phyloP scores from a whole-genome alignment of 306 rosid genomes.

The Vachellia pachyceras region DNA sequence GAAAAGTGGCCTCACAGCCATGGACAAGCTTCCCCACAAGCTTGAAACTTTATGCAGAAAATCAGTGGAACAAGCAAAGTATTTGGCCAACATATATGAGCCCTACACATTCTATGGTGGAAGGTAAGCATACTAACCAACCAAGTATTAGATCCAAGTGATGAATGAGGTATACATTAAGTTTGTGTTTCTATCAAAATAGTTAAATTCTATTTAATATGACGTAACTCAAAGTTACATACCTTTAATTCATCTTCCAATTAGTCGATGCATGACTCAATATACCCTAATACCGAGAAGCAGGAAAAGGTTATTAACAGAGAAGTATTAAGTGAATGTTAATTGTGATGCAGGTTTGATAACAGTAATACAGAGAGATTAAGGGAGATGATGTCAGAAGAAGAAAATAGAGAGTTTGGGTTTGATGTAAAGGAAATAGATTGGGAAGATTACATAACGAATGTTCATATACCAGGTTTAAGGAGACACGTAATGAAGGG shows the following conservation, averaged over 20 bases:
- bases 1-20: conserved; percentile 57
- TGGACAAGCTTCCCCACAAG: conserved; percentile 62
- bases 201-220: too few species aligned
- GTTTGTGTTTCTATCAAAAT: too few species aligned
- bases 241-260: too few species aligned
- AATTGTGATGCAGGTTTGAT: conserved; percentile 71
- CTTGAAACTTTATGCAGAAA: conserved; percentile 75
- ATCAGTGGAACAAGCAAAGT: conserved; percentile 88
- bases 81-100: conserved; percentile 84
- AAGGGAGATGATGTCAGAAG: conserved; percentile 80
- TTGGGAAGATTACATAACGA: conserved; percentile 84
- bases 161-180: too few species aligned
- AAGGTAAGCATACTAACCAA: too few species aligned
- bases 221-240: too few species aligned
- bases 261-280: too few species aligned
- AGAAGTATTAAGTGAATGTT: not conserved
- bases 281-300: too few species aligned
- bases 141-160: too few species aligned
- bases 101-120: conserved; percentile 95
- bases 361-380: conserved; percentile 74
- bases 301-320: too few species aligned
- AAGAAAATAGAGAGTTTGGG: conserved; percentile 78
- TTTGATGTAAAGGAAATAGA: conserved; percentile 83
- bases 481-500: conserved; percentile 92
- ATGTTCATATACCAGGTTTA: conserved; percentile 89